Evolutionary conservation across 1,284 basidiomycete species (phyloP).

Genomic region (Leccinum proliferum): DNA sequence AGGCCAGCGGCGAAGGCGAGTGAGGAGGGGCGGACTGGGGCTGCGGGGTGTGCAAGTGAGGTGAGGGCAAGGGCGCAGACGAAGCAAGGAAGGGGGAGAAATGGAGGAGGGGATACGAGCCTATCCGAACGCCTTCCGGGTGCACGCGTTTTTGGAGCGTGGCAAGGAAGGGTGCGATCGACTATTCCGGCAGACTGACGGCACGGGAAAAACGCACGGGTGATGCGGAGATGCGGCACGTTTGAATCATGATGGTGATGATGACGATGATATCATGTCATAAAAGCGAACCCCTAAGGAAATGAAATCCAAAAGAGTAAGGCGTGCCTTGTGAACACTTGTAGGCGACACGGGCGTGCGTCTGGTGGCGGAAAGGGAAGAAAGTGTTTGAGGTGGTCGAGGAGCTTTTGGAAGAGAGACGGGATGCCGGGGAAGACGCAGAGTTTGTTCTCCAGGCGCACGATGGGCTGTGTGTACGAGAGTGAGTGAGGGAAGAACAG

Average conservation of each 20-base stretch:
- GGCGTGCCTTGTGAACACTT: constrained; percentile 73
- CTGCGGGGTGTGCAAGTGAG: too few relatives aligned
- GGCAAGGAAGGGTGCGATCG: constrained; percentile 86
- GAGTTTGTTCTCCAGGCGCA: constrained; percentile 77
- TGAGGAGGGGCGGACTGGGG: too few relatives aligned
- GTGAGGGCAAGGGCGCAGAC: too few relatives aligned
- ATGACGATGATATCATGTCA: neutral
- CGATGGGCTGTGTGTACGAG: constrained; percentile 57
- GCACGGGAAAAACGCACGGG: neutral
- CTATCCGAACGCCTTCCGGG: constrained; percentile 75
- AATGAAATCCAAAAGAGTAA: neutral
- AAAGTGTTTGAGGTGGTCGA: constrained; percentile 67
- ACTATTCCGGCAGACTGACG: constrained; percentile 69
- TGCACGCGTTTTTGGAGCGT: constrained; percentile 71
- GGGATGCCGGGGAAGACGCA: constrained; percentile 94
- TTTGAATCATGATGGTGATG: neutral
- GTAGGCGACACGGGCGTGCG: constrained; percentile 68
- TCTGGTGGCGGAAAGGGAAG: constrained; percentile 69
- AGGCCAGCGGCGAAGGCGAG: too few relatives aligned
- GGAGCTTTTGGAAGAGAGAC: constrained; percentile 75
- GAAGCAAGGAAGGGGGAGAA: too few relatives aligned
- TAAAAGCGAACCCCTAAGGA: neutral
- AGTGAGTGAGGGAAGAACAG: neutral
- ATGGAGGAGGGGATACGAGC: constrained; percentile 78
- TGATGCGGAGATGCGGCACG: neutral